phyloP scores from a whole-genome alignment of 495 filamentous ascomycete species.

The Aspergillus leporis region DNA sequence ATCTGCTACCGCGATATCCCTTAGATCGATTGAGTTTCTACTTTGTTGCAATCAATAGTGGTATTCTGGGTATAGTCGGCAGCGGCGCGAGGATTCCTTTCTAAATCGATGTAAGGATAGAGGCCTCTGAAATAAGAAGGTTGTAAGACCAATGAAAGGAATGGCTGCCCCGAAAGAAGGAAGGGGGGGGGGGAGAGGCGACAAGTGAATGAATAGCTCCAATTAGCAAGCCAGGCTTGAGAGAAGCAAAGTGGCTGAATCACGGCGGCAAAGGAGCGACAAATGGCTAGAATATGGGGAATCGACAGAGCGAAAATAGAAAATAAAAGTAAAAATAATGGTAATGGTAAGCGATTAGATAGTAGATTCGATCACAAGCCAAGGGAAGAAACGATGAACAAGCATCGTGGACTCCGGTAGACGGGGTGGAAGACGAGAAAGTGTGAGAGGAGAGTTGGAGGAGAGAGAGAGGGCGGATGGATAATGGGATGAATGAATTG shows the following conservation, averaged over 20 bases:
- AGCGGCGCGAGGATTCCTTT: neutral
- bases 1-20: neutral
- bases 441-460: conserved; percentile 1
- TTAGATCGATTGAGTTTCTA: neutral
- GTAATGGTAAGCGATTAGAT: conserved; percentile 13
- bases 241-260: neutral
- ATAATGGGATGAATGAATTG: neutral
- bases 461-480: neutral
- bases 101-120: neutral
- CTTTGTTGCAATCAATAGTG: neutral
- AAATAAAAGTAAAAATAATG: no score
- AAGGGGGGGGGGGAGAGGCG: conserved; percentile 11
- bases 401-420: conserved; percentile 19
- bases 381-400: conserved; percentile 16
- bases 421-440: conserved; percentile 1
- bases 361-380: conserved; percentile 12
- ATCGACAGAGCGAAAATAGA: neutral
- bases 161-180: conserved; percentile 36
- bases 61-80: neutral
- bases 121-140: neutral
- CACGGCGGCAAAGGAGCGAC: conserved; percentile 12
- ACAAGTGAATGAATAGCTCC: conserved; percentile 14
- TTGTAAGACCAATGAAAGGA: conserved; percentile 28
- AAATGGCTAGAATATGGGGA: conserved; percentile 5
- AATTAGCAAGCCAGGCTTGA: conserved; percentile 15